Base-by-base conservation (phyloP, 2,329 filamentous ascomycete genomes). In the Endoconidiophora polonica region DNA sequence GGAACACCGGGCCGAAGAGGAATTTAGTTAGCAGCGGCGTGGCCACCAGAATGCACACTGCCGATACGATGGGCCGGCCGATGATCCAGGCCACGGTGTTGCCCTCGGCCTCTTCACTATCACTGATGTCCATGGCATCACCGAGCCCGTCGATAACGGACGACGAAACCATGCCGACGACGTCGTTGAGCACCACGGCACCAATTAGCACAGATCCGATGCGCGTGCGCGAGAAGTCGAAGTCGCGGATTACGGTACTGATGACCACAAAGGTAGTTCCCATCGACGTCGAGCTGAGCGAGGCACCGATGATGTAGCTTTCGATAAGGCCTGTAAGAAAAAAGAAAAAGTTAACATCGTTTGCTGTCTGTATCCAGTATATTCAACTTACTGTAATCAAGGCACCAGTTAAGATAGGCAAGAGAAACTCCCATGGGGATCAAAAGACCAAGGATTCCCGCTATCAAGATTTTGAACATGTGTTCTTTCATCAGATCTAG, bases 171-270 rank as follows among this genome's bases (percentile, higher is more conserved):
- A 70, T 62, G 2, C 66, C 67, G 1, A 64, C 62, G 1, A 69
- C 65, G 56, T 70, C 67, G 55, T 69, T 67, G 36, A 70, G 67
- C 20, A 70, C 64, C 7, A 67, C 68, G 0, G 68, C 67, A 55
- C 66, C 68, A 44, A 69, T 62, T 2, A 70, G 63, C 1, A 70
- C 61, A 9, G 65, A 64, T 16, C 68, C 66, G 1, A 69, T 62
- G 24, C 63, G 60, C 1, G 67, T 69, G 39, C 69, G 64, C 0
- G 61, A 59, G 5, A 70, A 60, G 52, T 68, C 63, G 1, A 69
- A 59, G 5, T 57, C 58, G 33, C 60, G 61, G 12, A 54, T 46
- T 0, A 57, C 57, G 49, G 55, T 56, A 37, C 50, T 54, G 29
- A 66, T 64, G 33, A 65, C 62, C 6, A 63, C 59, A n/a, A 57